Conservation (phyloP, 257 asterid species). For the Cinchona pubescens region DNA sequence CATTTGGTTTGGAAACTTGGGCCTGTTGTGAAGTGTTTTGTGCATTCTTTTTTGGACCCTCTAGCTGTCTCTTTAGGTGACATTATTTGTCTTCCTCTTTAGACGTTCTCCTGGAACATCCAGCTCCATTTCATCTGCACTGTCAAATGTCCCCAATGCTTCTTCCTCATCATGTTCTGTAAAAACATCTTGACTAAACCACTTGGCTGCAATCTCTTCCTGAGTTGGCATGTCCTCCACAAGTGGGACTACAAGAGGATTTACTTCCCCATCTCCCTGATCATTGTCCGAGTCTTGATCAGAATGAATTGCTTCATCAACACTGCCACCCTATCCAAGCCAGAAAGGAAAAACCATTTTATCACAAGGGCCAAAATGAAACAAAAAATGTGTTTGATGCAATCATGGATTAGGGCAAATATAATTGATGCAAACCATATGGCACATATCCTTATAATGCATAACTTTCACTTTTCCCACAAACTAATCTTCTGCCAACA, state of each 20-base stretch:
- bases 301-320: constrained; percentile 33
- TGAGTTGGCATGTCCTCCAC: constrained; percentile 59
- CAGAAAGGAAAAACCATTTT: neutral
- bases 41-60: constrained; percentile 12
- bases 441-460: neutral
- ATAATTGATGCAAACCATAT: neutral
- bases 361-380: neutral
- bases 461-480: neutral
- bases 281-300: constrained; percentile 77
- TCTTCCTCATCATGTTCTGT: constrained; percentile 57
- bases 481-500: neutral
- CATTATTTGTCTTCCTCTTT: constrained; percentile 24
- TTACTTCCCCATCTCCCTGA: constrained; percentile 44
- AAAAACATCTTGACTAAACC: constrained; percentile 95
- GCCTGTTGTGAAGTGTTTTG: constrained; percentile 3
- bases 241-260: constrained; percentile 80
- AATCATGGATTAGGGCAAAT: neutral
- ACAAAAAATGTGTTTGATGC: neutral
- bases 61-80: constrained; percentile 27
- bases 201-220: constrained; percentile 73
- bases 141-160: constrained; percentile 41
- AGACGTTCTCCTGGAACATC: constrained; percentile 21
- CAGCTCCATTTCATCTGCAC: constrained; percentile 73
- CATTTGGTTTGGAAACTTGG: constrained; percentile 30
- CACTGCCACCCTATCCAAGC: constrained; percentile 48